phyloP scores from a whole-genome alignment of 306 rosid species.

The Sicyos baderoa region DNA sequence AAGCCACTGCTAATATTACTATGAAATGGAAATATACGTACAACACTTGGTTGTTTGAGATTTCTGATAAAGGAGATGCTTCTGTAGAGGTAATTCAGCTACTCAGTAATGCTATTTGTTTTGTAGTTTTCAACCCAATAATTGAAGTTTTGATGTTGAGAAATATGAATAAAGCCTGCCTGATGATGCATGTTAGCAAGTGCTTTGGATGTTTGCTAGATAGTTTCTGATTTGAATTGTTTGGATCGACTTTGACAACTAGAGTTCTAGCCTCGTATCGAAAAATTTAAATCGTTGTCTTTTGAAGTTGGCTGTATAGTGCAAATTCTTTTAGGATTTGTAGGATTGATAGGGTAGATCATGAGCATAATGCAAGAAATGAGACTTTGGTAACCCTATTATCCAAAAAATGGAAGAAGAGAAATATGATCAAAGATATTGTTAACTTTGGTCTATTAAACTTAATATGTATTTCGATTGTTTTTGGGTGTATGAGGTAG shows the following conservation, averaged over 20 bases:
- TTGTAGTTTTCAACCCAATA: background rate
- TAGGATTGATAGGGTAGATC: background rate
- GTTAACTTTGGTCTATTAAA: background rate
- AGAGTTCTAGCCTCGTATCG: background rate
- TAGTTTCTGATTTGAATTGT: background rate
- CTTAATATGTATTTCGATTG: background rate
- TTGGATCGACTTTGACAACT: background rate
- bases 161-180: background rate
- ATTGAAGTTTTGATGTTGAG: background rate
- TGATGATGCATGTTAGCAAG: background rate
- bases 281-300: background rate
- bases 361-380: background rate
- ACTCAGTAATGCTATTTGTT: background rate
- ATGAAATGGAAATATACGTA: conserved; percentile 60
- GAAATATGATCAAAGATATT: background rate
- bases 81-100: conserved; percentile 47
- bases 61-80: conserved; percentile 72
- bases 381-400: background rate
- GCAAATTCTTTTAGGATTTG: background rate
- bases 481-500: background rate
- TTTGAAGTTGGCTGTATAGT: background rate
- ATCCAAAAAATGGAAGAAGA: background rate
- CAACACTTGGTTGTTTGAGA: conserved; percentile 49
- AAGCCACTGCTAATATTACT: conserved; percentile 60
- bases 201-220: background rate